phyloP scores from a whole-genome alignment of 768 basidiomycete genomes.

The Suillus plorans region DNA sequence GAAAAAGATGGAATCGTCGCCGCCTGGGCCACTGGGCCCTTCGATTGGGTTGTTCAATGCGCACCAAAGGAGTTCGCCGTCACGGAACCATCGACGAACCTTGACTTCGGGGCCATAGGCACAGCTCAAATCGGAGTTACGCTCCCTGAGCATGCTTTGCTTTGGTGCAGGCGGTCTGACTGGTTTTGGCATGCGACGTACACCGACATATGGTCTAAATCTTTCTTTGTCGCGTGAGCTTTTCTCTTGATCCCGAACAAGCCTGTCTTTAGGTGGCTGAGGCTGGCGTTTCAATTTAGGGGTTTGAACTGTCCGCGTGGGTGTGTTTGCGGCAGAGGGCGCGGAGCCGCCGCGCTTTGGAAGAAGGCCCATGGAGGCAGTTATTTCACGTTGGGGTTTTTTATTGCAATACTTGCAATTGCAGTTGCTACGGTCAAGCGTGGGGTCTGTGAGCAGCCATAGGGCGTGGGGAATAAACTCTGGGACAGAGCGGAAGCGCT shows the following conservation, averaged over 20 bases:
- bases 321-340: conserved; percentile 25
- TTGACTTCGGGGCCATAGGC: conserved; percentile 46
- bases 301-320: conserved; percentile 18
- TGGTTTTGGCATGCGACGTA: conserved; percentile 39
- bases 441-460: conserved; percentile 67
- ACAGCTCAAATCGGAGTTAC: conserved; percentile 63
- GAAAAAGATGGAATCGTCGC: conserved; percentile 51
- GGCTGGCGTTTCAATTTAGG: conserved; percentile 16
- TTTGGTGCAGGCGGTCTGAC: conserved; percentile 39
- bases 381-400: conserved; percentile 68
- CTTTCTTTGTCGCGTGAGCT: conserved; percentile 15
- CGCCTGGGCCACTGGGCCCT: conserved; percentile 28
- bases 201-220: conserved; percentile 39
- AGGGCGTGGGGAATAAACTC: conserved; percentile 85
- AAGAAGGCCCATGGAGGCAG: conserved; percentile 53
- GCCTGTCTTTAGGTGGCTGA: not conserved
- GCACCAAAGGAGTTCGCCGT: conserved; percentile 74
- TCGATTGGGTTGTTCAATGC: conserved; percentile 51
- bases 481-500: conserved; percentile 74
- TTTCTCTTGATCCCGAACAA: conserved; percentile 10
- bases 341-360: conserved; percentile 29
- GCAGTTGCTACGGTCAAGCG: conserved; percentile 50
- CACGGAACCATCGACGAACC: conserved; percentile 61
- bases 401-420: conserved; percentile 78
- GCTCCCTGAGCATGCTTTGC: conserved; percentile 56